Evolutionary conservation across 2,329 filamentous ascomycete species (phyloP), one percentile per base, ranked within the genome.

Genomic region (Celoporthe dispersa): DNA sequence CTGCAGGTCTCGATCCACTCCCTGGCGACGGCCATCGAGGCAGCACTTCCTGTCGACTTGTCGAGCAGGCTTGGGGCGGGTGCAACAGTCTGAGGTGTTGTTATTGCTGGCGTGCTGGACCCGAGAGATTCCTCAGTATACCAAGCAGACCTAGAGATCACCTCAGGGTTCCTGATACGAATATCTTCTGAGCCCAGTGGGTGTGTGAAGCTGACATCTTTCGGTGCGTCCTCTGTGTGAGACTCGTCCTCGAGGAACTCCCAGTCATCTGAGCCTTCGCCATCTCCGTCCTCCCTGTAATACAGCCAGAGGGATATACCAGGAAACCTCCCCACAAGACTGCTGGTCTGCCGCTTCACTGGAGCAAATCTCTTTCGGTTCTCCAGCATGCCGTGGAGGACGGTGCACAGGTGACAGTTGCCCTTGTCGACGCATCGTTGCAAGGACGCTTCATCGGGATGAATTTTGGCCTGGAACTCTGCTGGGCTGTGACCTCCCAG

Each of bases 191-290:
- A 31, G 1, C 65, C 65, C 2, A 62, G 28, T 35, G 65, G 65
- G 62, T 67, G 65, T 1, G 55, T 48, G 16, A 60, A 67, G 1
- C 31, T 53, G 11, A 67, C 33, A 11, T 60, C 41, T 14, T 53
- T 67, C 5, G 65, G 65, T 8, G 65, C 48, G 37, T 67, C 65
- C n/a, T 51, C 65, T 7, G 39, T 60, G 3, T 67, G 65, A 37
- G 22, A 57, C 28, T 51, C 22, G 44, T 67, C 65, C 53, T 67
- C 65, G 6, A 67, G 25, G 14, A 67, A 61, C 19, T 61, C 65
- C 65, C 65, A 67, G 19, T 62, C 55, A n/a, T 51, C 65, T 1
- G 41, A 67, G 28, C 55, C 39, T 61, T 51, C 55, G 37, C 25
- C 65, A 48, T 62, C 33, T 19, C 57, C 57, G 7, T 25, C 31